phyloP scores from a whole-genome alignment of 1,284 basidiomycete species.

The Ustilago tritici region DNA sequence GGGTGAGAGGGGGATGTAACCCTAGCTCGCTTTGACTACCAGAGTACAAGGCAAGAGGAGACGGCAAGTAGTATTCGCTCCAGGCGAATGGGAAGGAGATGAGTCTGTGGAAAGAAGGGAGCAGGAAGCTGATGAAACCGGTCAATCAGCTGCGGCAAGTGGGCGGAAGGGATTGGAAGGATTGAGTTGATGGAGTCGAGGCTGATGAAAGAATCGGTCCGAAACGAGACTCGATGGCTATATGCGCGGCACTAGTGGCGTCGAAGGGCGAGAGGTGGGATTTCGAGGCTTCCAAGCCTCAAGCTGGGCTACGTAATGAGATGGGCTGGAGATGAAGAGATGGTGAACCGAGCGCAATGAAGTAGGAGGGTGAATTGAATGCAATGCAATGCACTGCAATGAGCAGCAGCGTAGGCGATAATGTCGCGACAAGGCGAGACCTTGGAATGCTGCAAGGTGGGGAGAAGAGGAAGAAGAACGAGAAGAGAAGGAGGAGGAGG shows the following conservation, averaged over 20 bases:
- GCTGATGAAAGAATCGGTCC: slow-evolving; percentile 1
- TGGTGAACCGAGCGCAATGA: slow-evolving; percentile 34
- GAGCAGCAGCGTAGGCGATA: background rate
- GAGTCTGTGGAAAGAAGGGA: background rate
- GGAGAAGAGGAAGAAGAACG: background rate
- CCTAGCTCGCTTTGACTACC: slow-evolving; percentile 25
- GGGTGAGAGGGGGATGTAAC: background rate
- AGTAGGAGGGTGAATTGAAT: background rate
- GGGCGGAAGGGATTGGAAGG: background rate
- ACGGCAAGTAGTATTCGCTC: slow-evolving; percentile 9
- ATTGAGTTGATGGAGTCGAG: background rate
- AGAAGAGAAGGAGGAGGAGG: background rate
- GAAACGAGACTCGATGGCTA: slow-evolving; percentile 11
- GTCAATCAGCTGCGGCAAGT: slow-evolving; percentile 30
- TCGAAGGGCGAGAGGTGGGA: slow-evolving; percentile 5
- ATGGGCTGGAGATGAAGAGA: slow-evolving; percentile 24
- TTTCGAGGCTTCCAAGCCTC: background rate
- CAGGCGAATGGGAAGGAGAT: slow-evolving; percentile 19
- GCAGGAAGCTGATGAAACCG: slow-evolving; percentile 25
- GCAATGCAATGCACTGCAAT: slow-evolving; percentile 9
- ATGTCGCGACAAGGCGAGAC: background rate
- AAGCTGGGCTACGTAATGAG: background rate
- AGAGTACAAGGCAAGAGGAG: slow-evolving; percentile 26
- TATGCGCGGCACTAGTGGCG: background rate
- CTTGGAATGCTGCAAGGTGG: background rate